phyloP scores from a whole-genome alignment of 306 rosid species.

The barrel medic (Medicago truncatula) region MtrunA17r5.0-ANR NC_053048.1:30326001-30326500 shows the following conservation, averaged over 20 bases:
- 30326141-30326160: not conserved
- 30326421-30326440: constrained; percentile 73
- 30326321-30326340: not conserved
- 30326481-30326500: constrained; percentile 50
- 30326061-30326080: constrained; percentile 29
- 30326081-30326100: constrained; percentile 50
- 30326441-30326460: constrained; percentile 66
- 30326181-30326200: no score
- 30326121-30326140: constrained; percentile 13
- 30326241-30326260: no score
- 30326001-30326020: constrained; percentile 24
- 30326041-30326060: constrained; percentile 10
- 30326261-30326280: no score
- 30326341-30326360: not conserved
- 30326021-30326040: constrained; percentile 40
- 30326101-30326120: constrained; percentile 63
- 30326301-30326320: no score
- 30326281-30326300: no score
- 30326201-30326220: not conserved
- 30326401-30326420: constrained; percentile 57
- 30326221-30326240: no score
- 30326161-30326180: not conserved
- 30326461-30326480: constrained; percentile 65
- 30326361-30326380: not conserved
- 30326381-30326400: not conserved